Evolutionary conservation across 2,329 filamentous ascomycete species (phyloP), one percentile per base, ranked within the genome.

Genomic region (Aspergillus hortae): DNA sequence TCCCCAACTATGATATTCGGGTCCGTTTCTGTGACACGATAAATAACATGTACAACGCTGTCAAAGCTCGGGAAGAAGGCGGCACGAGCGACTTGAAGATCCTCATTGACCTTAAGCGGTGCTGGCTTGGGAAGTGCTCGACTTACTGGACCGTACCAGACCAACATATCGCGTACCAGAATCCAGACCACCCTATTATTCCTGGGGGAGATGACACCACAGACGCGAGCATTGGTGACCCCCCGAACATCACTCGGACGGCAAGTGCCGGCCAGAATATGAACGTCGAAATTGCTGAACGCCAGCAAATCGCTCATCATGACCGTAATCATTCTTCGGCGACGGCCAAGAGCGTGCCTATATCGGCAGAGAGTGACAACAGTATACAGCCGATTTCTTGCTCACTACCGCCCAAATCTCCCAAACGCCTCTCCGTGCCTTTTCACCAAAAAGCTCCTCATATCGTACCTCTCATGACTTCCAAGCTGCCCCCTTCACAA

Each of bases 51-150:
- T 80, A 82, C 51, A 65, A 70, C 27, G 73, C 79, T 50, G 73
- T 87, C 32, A 78, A 74, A 49, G 69, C 72, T 44, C 75, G 81
- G 48, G 67, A 73, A 48, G 76, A 78, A 56, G 75, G 78, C 41
- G 80, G 82, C 32, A 77, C 76, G 48, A 85, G 83, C 44, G 84
- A 87, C 62, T 70, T 95, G 53, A 96, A 96, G 70, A 95, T 97
- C 58, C 79, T 99, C 33, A 85, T 88, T 27, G 94, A 99, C 71
- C 76, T 99, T 56, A 99, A 99, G 71, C 95, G 96, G 68, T 97
- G 94, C 67, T 99, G 94, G 94, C 86, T 92, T 68, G 83, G 92
- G 47, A 89, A 94, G 17, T 97, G 92, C 67, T 86, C 88, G 0
- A 75, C 92, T 50, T 96, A 92, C 67, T 99, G 94, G 92, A 89